Evolutionary conservation across 148 eudicot species (phyloP), one percentile per base, ranked within the genome.

Genomic region (Euryodendron excelsum): DNA sequence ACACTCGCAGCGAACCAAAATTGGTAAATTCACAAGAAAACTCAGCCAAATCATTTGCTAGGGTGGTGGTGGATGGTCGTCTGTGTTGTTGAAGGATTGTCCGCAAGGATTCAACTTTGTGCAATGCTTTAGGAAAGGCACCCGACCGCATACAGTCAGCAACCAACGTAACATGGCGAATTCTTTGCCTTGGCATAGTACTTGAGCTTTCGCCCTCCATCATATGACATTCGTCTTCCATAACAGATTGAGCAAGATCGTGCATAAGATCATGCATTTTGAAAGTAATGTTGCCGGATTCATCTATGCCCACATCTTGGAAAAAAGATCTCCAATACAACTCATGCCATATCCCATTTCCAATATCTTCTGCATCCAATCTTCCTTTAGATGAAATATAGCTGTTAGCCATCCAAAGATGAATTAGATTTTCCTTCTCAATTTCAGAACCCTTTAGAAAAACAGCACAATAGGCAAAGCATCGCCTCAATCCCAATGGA

Each of bases 391-490:
- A 2, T 12, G 58, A 53, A 53, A 53, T 53, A 53, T 0, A 53
- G 17, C 58, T 13, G 15, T 53, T 53, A 14, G 71, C 68, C 68
- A 63, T 63, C 68, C 68, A 63, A 7, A 30, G 68, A 3, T 63
- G 37, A 0, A 63, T 63, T 67, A 67, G 0, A 0, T 36, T 39
- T 17, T 39, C 48, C 48, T 67, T 67, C 3, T 67, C n/a, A n/a
- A n/a, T n/a, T n/a, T n/a, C 27, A n/a, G 31, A 39, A 36, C 28
- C 71, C 71, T 36, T 67, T 2, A 2, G 50, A 21, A 67, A 37
- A 36, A 67, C 15, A 5, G 71, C 36, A 8, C 71, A 67, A n/a
- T 67, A 67, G 11, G 64, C 68, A 63, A 63, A 63, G 31, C 68
- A 63, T 14, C 12, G 68, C 14, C 39, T 17, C 3, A 13, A 13